These are phyloP conservation scores for Neonectria neomacrospora DNA, from an alignment of 2,329 filamentous ascomycete species.

Conservation along the genomic window DNA sequence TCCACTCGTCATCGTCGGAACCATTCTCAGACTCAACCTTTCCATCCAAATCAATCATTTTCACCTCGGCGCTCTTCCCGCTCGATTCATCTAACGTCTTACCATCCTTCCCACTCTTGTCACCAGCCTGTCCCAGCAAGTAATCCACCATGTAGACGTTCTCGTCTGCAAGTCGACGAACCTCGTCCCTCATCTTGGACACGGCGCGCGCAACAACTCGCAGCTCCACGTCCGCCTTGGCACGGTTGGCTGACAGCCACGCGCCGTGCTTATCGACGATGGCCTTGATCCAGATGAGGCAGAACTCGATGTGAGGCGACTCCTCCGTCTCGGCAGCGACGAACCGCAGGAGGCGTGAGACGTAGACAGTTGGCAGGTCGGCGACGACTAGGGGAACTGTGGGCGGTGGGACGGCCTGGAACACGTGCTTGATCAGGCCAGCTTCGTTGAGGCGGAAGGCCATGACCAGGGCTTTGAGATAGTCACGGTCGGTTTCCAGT, in stretches of 20 bases:
- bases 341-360: constrained; percentile 85
- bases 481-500: constrained; percentile 76
- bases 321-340: constrained; percentile 89
- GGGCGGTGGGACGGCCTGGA: constrained; percentile 80
- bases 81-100: constrained; percentile 34
- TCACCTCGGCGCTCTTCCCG: constrained; percentile 41
- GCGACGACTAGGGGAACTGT: constrained; percentile 83
- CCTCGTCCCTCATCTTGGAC: constrained; percentile 81
- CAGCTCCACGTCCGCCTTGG: constrained; percentile 84
- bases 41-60: constrained; percentile 49
- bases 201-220: constrained; percentile 85
- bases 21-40: constrained; percentile 50
- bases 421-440: constrained; percentile 83
- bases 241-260: constrained; percentile 83
- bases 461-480: constrained; percentile 94
- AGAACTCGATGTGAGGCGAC: constrained; percentile 94
- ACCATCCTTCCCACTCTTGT: constrained; percentile 41
- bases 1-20: constrained; percentile 58
- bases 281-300: constrained; percentile 90
- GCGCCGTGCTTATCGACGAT: constrained; percentile 84
- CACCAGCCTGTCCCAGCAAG: constrained; percentile 65
- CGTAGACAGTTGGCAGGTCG: constrained; percentile 84
- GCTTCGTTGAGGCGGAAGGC: constrained; percentile 94
- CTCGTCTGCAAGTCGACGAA: constrained; percentile 84
- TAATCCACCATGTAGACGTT: constrained; percentile 93